Base-by-base conservation (phyloP, 495 filamentous ascomycete genomes). In the Xylaria nigripes region DNA sequence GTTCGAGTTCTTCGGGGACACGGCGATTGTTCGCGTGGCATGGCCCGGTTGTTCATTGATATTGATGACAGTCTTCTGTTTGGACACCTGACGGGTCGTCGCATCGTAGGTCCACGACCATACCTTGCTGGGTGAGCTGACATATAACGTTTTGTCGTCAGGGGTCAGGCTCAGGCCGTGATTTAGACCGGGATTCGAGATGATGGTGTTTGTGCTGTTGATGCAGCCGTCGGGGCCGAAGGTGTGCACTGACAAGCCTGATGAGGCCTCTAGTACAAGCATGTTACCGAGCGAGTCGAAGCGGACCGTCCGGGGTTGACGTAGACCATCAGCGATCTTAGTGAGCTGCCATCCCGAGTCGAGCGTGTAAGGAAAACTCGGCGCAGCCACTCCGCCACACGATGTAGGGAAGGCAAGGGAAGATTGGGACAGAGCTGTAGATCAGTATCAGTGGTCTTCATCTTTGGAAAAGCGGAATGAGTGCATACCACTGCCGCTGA, bases 61-160 rank as follows among this genome's bases (percentile, higher is more conserved):
- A 19, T 63, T 74, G 54, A 87, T 63, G 0, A 87, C 38, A 23
- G 69, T 74, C 38, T 64, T 69, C 51, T 68, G 69, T 48, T 74
- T 76, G 7, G 64, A 71, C 30, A 71, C 72, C 15, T 69, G 68
- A 22, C 69, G 66, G 3, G 69, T 59, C 5, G 56, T 50, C 1
- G 81, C 58, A 60, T 85, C 76, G 62, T 87, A 87, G 42, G 68
- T 56, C 74, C 79, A 87, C 3, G 76, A 70, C 68, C 74, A 86
- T 13, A 75, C 84, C 1, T 72, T 71, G 25, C 76, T 70, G 3
- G 75, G 44, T 5, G 76, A 76, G 41, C 81, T 85, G 6, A 80
- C 84, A 56, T 84, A 86, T 45, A 87, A 66, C 3, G 80, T 85
- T 51, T 69, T 76, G 29, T 83, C 82, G 61, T 85, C 81, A 6